Base-by-base conservation (phyloP, 108 stramenopile genomes). In the Cyclotella choctawhatcheeana region DNA sequence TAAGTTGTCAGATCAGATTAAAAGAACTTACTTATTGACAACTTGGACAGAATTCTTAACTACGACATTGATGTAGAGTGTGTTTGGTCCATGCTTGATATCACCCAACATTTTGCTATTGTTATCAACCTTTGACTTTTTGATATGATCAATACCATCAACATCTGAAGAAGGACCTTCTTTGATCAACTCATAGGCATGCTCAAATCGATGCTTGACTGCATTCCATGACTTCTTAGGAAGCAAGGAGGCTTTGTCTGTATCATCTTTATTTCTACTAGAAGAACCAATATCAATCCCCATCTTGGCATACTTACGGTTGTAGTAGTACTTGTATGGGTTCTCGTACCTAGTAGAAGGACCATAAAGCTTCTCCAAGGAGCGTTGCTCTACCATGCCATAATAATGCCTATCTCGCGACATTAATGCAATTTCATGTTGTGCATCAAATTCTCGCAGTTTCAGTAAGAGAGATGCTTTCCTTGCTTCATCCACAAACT, bases 131-230 rank as follows among this genome's bases (percentile, higher is more conserved):
- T 76, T 67, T 1, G 47, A 63, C 29, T 81, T 88, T 21, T 76
- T 77, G 16, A 31, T 29, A 17, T 86, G 74, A 65, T 87, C 88
- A 26, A 31, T 56, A 26, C 67, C 72, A 21, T 45, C 44, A 25
- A 7, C 13, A n/a, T 29, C 16, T 22, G 69, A 56, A 12, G 55
- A 43, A n/a, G 86, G 86, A 0, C 92, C 89, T 58, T 93, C 77
- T 68, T 93, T 93, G 71, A 90, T 85, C 35, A 90, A 44, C 58
- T 84, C 74, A 69, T 90, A 88, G 0, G 92, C 92, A 67, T 93
- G 88, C 3, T 80, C 73, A 73, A 93, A 85, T 55, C 88, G 85
- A 32, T 86, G 76, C 59, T 89, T 86, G 22, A 89, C 69, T 26
- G 77, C 81, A 21, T 64, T 56, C 60, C 67, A 58, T 25, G 85